Evolutionary conservation across 2,329 filamentous ascomycete species (phyloP).

Genomic region (Chrysoporthe cubensis): DNA sequence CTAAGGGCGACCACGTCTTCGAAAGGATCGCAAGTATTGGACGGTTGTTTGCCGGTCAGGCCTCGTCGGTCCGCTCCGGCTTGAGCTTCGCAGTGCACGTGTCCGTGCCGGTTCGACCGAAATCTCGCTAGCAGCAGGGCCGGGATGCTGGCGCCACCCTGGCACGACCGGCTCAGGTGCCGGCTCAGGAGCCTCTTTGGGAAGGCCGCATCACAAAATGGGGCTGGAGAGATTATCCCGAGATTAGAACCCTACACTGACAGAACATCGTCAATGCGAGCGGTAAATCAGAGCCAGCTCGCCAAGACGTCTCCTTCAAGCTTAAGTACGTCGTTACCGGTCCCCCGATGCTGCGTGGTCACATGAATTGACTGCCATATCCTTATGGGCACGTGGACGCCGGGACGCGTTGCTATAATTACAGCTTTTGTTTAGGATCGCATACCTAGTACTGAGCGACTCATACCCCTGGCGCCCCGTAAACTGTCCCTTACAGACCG

Average conservation of each 20-base stretch:
- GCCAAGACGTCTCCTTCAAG: neutral
- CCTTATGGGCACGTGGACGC: too few relatives aligned
- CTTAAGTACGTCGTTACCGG: too few relatives aligned
- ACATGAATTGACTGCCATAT: too few relatives aligned
- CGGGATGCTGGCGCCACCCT: neutral
- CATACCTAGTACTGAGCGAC: too few relatives aligned
- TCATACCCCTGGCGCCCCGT: too few relatives aligned
- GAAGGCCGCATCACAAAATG: conserved; percentile 1
- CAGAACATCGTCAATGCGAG: neutral
- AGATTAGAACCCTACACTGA: neutral
- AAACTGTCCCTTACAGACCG: too few relatives aligned
- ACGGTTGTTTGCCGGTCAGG: neutral
- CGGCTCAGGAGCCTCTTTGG: conserved; percentile 3
- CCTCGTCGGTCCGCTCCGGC: neutral
- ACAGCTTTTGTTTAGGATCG: too few relatives aligned
- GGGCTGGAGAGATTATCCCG: conserved; percentile 3
- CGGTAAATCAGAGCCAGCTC: neutral
- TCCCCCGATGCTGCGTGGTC: too few relatives aligned
- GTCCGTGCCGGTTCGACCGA: conserved; percentile 5
- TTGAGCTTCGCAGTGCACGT: neutral
- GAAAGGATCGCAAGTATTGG: neutral
- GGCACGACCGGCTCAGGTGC: neutral
- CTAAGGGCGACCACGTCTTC: neutral
- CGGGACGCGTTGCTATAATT: too few relatives aligned
- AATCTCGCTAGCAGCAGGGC: neutral